phyloP scores from a whole-genome alignment of 306 rosid genomes.

The Trifolium dubium region DNA sequence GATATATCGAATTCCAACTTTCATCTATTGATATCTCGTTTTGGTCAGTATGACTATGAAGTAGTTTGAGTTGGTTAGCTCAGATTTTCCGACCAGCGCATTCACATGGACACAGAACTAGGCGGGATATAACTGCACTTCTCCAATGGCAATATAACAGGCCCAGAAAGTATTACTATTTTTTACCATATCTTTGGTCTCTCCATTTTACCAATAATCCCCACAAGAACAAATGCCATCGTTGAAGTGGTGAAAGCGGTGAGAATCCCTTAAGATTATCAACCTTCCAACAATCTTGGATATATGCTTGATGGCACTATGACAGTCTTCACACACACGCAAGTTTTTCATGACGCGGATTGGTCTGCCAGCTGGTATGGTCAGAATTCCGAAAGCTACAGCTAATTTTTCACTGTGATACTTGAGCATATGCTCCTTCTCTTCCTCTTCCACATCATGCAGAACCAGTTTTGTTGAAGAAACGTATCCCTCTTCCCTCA shows the following conservation, averaged over 20 bases:
- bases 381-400: conserved; percentile 83
- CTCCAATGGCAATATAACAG: conserved; percentile 19
- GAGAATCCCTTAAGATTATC: conserved; percentile 79
- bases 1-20: conserved; percentile 33
- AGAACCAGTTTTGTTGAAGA: conserved; percentile 79
- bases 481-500: conserved; percentile 80
- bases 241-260: conserved; percentile 86
- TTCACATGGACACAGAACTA: conserved; percentile 19
- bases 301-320: conserved; percentile 80
- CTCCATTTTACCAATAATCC: conserved; percentile 70
- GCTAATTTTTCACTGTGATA: conserved; percentile 92
- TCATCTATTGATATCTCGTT: conserved; percentile 24
- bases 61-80: conserved; percentile 13
- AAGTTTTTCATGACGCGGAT: conserved; percentile 83
- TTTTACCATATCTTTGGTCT: conserved; percentile 15
- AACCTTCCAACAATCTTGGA: conserved; percentile 78
- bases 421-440: conserved; percentile 78
- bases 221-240: conserved; percentile 81
- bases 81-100: conserved; percentile 23
- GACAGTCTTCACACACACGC: conserved; percentile 87
- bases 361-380: conserved; percentile 79
- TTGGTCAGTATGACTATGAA: conserved; percentile 36
- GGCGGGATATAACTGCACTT: conserved; percentile 7
- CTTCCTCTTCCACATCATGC: conserved; percentile 96
- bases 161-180: conserved; percentile 26